Percentiles rank a stretch among this genome's conserved stretches.
phyloP scores from a whole-genome alignment of 331 rosid species.

The Prunus yedoensis region DNA sequence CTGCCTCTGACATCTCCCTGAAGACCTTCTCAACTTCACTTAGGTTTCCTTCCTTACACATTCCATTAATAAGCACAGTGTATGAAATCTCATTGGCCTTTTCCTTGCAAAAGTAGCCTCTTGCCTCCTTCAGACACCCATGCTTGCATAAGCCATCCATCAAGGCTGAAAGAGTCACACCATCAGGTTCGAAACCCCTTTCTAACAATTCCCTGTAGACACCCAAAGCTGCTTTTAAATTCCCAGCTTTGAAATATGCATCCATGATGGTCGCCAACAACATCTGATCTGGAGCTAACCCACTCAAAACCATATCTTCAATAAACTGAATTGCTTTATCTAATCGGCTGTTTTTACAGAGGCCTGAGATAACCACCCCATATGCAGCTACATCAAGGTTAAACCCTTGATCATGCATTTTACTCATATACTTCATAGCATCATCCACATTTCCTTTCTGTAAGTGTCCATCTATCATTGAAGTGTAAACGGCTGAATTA shows the following conservation, averaged over 20 bases:
- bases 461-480: no score
- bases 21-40: conserved; percentile 32
- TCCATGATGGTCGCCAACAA: conserved; percentile 38
- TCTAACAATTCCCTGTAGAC: conserved; percentile 23
- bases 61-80: conserved; percentile 37
- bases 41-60: conserved; percentile 38
- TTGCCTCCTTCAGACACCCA: conserved; percentile 35
- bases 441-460: no score
- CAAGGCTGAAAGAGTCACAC: conserved; percentile 31
- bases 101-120: conserved; percentile 27
- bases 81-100: conserved; percentile 39
- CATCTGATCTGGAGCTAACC: conserved; percentile 34
- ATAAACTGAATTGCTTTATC: conserved; percentile 27
- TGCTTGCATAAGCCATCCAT: conserved; percentile 40
- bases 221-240: conserved; percentile 32
- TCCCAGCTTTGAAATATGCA: conserved; percentile 34
- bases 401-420: no score
- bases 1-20: conserved; percentile 38
- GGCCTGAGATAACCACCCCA: no score
- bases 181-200: conserved; percentile 37
- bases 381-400: no score
- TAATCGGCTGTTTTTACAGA: no score
- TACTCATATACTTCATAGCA: no score
- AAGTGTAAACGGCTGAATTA: no score
- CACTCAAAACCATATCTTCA: conserved; percentile 22